Conservation (phyloP, 495 filamentous ascomycete genomes). For the Aspergillus heteromorphus region DNA sequence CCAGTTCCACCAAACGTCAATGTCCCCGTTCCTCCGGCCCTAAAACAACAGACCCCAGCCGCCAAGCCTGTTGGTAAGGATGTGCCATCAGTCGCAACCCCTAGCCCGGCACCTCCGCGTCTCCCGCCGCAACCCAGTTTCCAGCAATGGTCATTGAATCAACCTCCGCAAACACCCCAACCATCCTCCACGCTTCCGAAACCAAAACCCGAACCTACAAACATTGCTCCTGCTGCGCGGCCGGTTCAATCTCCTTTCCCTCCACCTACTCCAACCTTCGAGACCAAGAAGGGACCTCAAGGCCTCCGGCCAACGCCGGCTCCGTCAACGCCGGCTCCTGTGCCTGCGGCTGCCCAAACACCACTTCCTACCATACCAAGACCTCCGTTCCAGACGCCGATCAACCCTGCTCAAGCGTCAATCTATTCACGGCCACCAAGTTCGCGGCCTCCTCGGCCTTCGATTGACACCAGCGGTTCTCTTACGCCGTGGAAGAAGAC, state of each 20-base stretch:
- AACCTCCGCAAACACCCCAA: slow-evolving; percentile 35
- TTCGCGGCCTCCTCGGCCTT: slow-evolving; percentile 33
- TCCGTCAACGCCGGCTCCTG: slow-evolving; percentile 29
- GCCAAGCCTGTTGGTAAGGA: slow-evolving; percentile 16
- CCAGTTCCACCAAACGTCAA: slow-evolving; percentile 22
- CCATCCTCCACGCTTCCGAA: slow-evolving; percentile 6
- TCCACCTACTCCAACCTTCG: slow-evolving; percentile 9
- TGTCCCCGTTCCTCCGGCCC: slow-evolving; percentile 13
- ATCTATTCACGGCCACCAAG: slow-evolving; percentile 21
- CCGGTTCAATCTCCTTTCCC: slow-evolving; percentile 16
- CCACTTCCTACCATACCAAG: slow-evolving; percentile 20
- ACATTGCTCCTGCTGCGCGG: slow-evolving; percentile 13
- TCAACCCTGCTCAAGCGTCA: slow-evolving; percentile 19
- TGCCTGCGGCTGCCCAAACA: slow-evolving; percentile 18
- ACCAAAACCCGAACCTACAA: slow-evolving; percentile 4
- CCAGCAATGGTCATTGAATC: slow-evolving; percentile 39
- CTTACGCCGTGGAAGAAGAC: slow-evolving; percentile 47
- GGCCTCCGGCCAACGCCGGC: slow-evolving; percentile 13
- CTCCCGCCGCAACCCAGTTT: slow-evolving; percentile 32
- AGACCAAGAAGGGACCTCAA: slow-evolving; percentile 11
- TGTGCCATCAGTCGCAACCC: slow-evolving; percentile 5
- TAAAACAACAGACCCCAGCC: slow-evolving; percentile 6
- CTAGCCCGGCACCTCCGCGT: slow-evolving; percentile 15
- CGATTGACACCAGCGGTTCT: slow-evolving; percentile 41
- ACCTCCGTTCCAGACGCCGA: slow-evolving; percentile 27